Conservation (phyloP, 176 grass and related monocot species). For the Eleusine indica region DNA sequence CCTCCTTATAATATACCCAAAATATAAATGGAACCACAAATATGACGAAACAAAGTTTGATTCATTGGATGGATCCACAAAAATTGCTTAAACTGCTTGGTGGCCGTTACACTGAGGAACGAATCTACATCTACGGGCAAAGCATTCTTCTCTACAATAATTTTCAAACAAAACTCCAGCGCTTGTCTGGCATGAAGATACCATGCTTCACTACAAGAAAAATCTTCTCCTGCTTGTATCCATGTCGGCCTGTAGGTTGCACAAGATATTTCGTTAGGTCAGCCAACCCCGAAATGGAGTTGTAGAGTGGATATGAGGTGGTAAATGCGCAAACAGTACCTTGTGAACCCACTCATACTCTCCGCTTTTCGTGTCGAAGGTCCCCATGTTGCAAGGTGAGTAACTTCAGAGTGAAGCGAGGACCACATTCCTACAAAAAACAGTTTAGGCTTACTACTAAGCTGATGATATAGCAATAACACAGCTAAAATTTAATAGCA, state of each 20-base stretch:
- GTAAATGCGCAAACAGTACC: slow-evolving; percentile 52
- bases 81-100: background rate
- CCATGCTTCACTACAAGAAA: too few relatives aligned
- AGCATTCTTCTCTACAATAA: too few relatives aligned
- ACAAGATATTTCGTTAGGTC: too few relatives aligned
- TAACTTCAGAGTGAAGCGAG: slow-evolving; percentile 83
- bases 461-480: background rate
- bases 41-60: background rate
- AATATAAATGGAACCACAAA: background rate
- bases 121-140: background rate
- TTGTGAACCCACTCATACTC: too few relatives aligned
- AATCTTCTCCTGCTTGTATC: too few relatives aligned
- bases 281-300: too few relatives aligned
- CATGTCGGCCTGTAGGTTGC: too few relatives aligned
- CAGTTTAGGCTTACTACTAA: slow-evolving; percentile 19
- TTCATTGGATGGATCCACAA: background rate
- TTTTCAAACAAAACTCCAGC: too few relatives aligned
- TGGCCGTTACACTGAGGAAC: background rate
- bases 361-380: too few relatives aligned
- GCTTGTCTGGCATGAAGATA: too few relatives aligned
- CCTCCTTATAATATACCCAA: background rate
- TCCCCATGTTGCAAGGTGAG: slow-evolving; percentile 79
- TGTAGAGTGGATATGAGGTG: too few relatives aligned
- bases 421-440: slow-evolving; percentile 81
- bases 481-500: slow-evolving; percentile 9